Evolutionary conservation across 2,329 filamentous ascomycete species (phyloP), one percentile per base, ranked within the genome.

Genomic region (Karstenula rhodostoma): DNA sequence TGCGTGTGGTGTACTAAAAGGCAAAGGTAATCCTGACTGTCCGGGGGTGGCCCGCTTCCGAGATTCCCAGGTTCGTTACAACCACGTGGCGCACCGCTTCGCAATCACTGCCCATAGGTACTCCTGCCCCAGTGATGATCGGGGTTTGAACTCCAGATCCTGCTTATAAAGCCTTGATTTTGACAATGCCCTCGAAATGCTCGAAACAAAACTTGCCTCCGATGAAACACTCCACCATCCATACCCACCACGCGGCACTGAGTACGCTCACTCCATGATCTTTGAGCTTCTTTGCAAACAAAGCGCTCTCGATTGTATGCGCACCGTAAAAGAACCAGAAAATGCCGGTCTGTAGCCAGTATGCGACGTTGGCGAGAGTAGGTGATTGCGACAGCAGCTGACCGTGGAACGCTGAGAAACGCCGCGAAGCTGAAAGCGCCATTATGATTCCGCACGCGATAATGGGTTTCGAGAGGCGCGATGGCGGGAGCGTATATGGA

Each of bases 181-280:
- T 51, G 25, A 67, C 67, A 25, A 67, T 52, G 22, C 53, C 32
- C 46, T 71, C 69, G 53, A 72, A 69, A 58, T 71, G 67, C 47
- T 66, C 57, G 17, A 65, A 69, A 42, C 64, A 66, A 48, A 65
- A 71, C 54, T 66, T 59, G 1, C 71, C 68, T 0, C 69, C 68
- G 1, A 71, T 56, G 49, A 68, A 73, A 53, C 71, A 70, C 25
- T 69, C 72, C 1, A 46, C 67, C 25, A 72, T 62, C 69, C 70
- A 71, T 54, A 71, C 66, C 47, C 55, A 66, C 68, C 71, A 71
- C 12, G 62, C 58, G 3, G 37, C 22, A 35, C 68, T 69, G 13
- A 53, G 13, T 0, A 65, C 47, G n/a, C 60, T 52, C 1, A 73
- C 60, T 0, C 71, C 66, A 42, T 68, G 64, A 27, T 58, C 58